A percentile compares a stretch with the other conserved stretches of the same genome.
phyloP scores from a whole-genome alignment of 2,329 filamentous ascomycete genomes.

The Aspergillus intermedius region DNA sequence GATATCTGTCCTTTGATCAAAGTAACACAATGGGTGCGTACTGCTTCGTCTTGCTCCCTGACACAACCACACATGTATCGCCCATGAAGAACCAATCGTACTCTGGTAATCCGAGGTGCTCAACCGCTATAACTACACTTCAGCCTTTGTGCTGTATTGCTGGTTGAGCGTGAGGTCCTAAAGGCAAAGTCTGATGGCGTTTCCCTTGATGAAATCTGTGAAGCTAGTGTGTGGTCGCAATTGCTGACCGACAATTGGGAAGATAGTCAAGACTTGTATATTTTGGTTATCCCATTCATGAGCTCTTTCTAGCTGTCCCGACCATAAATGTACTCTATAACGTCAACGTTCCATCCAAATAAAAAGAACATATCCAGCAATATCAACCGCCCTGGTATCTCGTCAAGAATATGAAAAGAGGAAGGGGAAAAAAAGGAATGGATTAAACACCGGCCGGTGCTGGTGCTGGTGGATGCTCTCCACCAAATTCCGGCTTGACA shows the following conservation, averaged over 20 bases:
- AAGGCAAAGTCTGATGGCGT: constrained; percentile 39
- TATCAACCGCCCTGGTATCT: not conserved
- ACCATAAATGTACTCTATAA: no score
- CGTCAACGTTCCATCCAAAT: not conserved
- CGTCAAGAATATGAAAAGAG: not conserved
- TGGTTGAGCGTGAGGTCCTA: constrained; percentile 39
- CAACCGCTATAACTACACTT: constrained; percentile 28
- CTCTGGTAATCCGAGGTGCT: constrained; percentile 42
- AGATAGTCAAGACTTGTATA: not conserved
- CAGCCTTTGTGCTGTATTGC: constrained; percentile 16
- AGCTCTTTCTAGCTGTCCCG: no score
- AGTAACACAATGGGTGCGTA: not conserved
- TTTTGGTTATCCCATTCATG: not conserved
- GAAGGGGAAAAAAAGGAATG: not conserved
- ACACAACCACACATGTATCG: constrained; percentile 3
- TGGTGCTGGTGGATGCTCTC: not conserved
- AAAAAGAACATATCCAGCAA: not conserved
- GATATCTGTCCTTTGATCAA: no score
- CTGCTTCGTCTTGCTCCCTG: not conserved
- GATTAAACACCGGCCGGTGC: not conserved
- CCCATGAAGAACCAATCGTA: constrained; percentile 34
- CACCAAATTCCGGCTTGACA: constrained; percentile 20
- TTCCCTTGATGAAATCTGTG: not conserved
- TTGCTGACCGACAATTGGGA: not conserved
- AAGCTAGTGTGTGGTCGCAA: not conserved